These are phyloP conservation scores for Aspergillus sergii DNA, from an alignment of 2,329 filamentous ascomycete species.

Conservation along the genomic window DNA sequence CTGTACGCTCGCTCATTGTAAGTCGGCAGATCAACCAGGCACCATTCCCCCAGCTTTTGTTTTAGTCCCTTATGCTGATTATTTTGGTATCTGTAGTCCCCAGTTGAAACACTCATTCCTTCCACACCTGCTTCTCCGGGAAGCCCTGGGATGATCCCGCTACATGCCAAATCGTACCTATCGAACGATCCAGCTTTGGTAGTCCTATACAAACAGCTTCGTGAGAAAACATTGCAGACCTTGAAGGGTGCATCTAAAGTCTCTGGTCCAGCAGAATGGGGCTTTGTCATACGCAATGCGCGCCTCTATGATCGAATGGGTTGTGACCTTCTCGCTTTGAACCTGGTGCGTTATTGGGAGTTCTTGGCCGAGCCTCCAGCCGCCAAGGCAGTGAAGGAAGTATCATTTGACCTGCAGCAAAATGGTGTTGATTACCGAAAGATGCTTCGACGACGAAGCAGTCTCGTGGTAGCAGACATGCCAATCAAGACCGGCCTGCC, in stretches of 20 bases:
- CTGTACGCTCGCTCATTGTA: conserved; percentile 80
- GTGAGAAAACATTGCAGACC: conserved; percentile 79
- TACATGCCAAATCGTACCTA: conserved; percentile 77
- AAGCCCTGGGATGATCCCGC: conserved; percentile 58
- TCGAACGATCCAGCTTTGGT: conserved; percentile 90
- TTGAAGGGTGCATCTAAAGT: conserved; percentile 83
- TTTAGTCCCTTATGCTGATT: neutral
- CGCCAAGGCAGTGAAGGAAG: conserved; percentile 41
- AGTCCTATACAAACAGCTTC: conserved; percentile 82
- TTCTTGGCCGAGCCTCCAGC: conserved; percentile 33
- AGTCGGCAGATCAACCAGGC: conserved; percentile 33
- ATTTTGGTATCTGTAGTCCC: conserved; percentile 58
- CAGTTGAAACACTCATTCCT: conserved; percentile 70
- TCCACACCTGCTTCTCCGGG: conserved; percentile 55
- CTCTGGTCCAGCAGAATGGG: conserved; percentile 78
- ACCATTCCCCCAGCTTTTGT: neutral
- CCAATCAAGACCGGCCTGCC: conserved; percentile 46
- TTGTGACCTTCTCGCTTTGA: conserved; percentile 84
- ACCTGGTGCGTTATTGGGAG: conserved; percentile 65
- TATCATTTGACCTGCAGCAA: conserved; percentile 28
- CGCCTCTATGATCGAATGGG: conserved; percentile 87
- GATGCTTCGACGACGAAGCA: conserved; percentile 71
- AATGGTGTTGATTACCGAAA: conserved; percentile 63
- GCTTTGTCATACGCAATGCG: conserved; percentile 85
- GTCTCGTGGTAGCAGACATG: conserved; percentile 75